phyloP scores from a whole-genome alignment of 2,329 filamentous ascomycete species.

The Leptoxyphium fumago region DNA sequence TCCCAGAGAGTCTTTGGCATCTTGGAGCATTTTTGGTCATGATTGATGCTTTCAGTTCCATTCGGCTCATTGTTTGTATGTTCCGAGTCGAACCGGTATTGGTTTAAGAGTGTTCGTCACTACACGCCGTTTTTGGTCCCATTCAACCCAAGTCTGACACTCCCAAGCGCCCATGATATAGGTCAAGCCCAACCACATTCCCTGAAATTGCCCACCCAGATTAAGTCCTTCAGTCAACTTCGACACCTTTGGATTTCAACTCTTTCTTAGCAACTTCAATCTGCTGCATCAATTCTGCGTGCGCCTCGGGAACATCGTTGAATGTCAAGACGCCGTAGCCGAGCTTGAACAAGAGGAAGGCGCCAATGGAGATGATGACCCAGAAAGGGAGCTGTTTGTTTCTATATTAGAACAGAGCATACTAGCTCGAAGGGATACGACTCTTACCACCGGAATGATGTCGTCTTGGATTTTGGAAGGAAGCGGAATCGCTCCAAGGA shows the following conservation, averaged over 20 bases:
- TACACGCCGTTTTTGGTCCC: not conserved
- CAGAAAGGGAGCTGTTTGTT: conserved; percentile 72
- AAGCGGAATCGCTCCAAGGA: conserved; percentile 69
- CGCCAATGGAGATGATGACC: conserved; percentile 78
- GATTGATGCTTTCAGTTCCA: too few species aligned
- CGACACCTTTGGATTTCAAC: conserved; percentile 58
- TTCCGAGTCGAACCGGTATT: too few species aligned
- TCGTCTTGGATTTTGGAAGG: conserved; percentile 65
- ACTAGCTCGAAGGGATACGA: not conserved
- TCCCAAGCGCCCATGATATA: not conserved
- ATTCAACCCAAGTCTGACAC: not conserved
- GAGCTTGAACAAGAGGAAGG: conserved; percentile 80
- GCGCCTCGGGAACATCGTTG: conserved; percentile 84
- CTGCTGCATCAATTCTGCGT: conserved; percentile 76
- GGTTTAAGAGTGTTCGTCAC: not conserved
- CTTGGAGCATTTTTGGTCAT: too few species aligned
- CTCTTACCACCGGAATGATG: conserved; percentile 74
- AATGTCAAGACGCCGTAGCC: conserved; percentile 90
- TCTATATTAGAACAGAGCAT: not conserved
- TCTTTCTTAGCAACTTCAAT: conserved; percentile 65
- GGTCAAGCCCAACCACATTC: not conserved
- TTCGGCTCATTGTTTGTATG: too few species aligned
- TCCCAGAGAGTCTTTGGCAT: too few species aligned
- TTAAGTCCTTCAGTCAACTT: conserved; percentile 47
- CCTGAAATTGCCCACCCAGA: not conserved